Base-by-base conservation (phyloP, 306 rosid species). In the Castanea sativa region DNA sequence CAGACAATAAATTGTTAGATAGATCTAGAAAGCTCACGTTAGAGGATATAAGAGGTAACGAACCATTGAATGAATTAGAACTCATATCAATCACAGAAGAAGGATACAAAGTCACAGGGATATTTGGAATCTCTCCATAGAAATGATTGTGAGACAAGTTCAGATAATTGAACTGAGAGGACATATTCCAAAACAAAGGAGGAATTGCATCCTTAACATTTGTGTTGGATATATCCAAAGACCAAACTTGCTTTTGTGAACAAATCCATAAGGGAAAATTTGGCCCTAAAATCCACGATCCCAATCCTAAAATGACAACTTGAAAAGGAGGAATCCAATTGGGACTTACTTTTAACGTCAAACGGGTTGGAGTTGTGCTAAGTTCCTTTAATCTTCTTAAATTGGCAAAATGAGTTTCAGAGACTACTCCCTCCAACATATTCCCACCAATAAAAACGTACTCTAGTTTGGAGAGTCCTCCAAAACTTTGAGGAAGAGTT, bases 241-340 rank as follows among this genome's bases (percentile, higher is more conserved):
- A 0, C 3, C 0, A 0, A 41, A 80, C 77, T 49, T 21, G 0
- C 43, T 57, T 73, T 32, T 72, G 69, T 2, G 64, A 71, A 11
- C 52, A 79, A 72, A 80, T 30, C 87, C 87, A 84, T 20, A 21
- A 6, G 1, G 87, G 87, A 68, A 84, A 84, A 9, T 21, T 4
- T 2, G 82, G 84, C 29, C 84, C 87, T 49, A 77, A 7, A 13
- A 65, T 53, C 73, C 79, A 84, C 0, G 73, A 76, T 0, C 6
- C 10, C 68, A 80, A 16, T 0, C 1, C 0, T 45, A 84, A 56
- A 0, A 0, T 0, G 3, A 0, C 1, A 1, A 32, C 11, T 43
- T 58, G 79, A 58, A 80, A 80, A 49, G 76, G 35, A 35, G 84
- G 84, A 18, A 11, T 57, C 79, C 82, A 84, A 9, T 64, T 29